These are phyloP conservation scores for Ustilago loliicola DNA, from an alignment of 1,284 basidiomycete genomes.

Conservation along the genomic window DNA sequence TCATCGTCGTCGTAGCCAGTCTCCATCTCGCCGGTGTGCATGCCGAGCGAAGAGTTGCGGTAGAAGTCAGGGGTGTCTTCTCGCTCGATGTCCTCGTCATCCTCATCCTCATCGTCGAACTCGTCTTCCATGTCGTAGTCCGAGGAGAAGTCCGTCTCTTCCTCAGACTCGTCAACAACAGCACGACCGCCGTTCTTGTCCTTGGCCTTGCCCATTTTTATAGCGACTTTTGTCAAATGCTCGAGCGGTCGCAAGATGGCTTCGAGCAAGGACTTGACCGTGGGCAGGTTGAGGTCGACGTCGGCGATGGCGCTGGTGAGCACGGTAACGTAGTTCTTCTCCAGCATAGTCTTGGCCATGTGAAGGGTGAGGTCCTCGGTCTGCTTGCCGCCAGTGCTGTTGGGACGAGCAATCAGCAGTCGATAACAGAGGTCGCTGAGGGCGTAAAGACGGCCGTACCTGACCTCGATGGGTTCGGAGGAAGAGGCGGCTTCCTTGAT, in stretches of 20 bases:
- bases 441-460: conserved; percentile 90
- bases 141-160: conserved; percentile 42
- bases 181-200: conserved; percentile 39
- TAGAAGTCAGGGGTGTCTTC: conserved; percentile 94
- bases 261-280: conserved; percentile 85
- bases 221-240: conserved; percentile 92
- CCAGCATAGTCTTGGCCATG: conserved; percentile 96
- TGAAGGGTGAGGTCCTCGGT: conserved; percentile 87
- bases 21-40: conserved; percentile 76
- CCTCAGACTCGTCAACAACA: conserved; percentile 44
- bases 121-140: conserved; percentile 58
- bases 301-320: conserved; percentile 91
- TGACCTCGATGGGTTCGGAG: conserved; percentile 79
- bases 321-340: conserved; percentile 93
- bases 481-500: conserved; percentile 82
- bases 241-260: conserved; percentile 90
- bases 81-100: conserved; percentile 75
- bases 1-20: conserved; percentile 77
- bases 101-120: conserved; percentile 73
- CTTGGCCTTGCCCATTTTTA: conserved; percentile 88
- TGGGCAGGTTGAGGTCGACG: conserved; percentile 94
- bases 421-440: conserved; percentile 89
- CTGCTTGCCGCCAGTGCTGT: conserved; percentile 68
- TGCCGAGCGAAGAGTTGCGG: conserved; percentile 94
- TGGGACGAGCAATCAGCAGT: conserved; percentile 82